Evolutionary conservation across 106 monocot species (phyloP), one percentile per base, ranked within the genome.

Genomic region (Ottelia alismoides): DNA sequence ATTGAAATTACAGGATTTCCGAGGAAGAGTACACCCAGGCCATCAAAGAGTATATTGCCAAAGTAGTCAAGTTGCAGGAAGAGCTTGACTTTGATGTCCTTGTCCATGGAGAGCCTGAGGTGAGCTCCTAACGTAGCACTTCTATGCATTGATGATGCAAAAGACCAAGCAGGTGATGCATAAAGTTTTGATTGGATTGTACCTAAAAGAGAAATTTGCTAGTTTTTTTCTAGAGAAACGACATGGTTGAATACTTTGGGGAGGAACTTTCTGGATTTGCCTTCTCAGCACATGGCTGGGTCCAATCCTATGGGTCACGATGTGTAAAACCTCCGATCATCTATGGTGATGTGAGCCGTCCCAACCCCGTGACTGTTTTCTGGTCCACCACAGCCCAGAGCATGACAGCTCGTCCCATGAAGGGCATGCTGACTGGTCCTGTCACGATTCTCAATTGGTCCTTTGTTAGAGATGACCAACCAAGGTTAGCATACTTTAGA

Each of bases 381-480:
- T 84, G 84, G 84, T 84, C 84, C 20, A 30, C 53, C 24, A 56
- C 64, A 66, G 75, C 75, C 17, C 75, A 75, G 64, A 75, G 75
- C 65, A 75, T 75, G 75, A 75, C 75, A 5, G 19, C 68, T 47
- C 56, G 84, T 50, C 79, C 84, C 27, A 84, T 84, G 79, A 84
- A 84, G 58, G 84, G 84, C 57, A 84, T 84, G 84, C 63, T 84
- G 64, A 84, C 84, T 22, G 84, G 84, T 62, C 84, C 84, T 19
- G 84, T 84, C 21, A 84, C 84, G 12, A 84, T 84, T 45, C 84
- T 84, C 51, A 84, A 79, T 65, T 84, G 79, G 79, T 84, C 84
- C 18, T 84, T 84, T 49, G 84, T 84, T 59, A 75, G 84, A 29
- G 70, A 84, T 46, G 84, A 84, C 54, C 84, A 84, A 61, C 84